Evolutionary conservation across 306 rosid species (phyloP).

Genomic region (Castanea mollissima): DNA sequence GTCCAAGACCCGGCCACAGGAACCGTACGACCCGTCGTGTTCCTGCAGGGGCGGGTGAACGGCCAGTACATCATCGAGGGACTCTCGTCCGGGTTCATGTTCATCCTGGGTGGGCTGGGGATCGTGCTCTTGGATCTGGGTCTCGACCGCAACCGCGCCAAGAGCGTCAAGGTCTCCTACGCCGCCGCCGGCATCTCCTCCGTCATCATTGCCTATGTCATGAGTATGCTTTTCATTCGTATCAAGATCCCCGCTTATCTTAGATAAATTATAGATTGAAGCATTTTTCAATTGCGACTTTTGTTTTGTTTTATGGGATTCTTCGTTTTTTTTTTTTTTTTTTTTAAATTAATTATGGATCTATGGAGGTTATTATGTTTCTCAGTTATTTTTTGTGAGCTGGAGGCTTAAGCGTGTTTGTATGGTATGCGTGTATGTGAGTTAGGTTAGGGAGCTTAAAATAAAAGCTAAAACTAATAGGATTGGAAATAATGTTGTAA

Average conservation of each 20-base stretch:
- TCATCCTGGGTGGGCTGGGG: constrained; percentile 81
- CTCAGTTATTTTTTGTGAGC: too few species aligned
- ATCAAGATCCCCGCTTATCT: constrained; percentile 96
- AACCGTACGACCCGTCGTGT: constrained; percentile 79
- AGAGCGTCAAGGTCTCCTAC: constrained; percentile 68
- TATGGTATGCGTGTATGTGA: too few species aligned
- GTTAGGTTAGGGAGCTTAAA: too few species aligned
- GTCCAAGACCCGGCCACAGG: constrained; percentile 83
- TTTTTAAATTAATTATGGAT: too few species aligned
- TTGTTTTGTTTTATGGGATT: not conserved
- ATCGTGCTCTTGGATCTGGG: constrained; percentile 81
- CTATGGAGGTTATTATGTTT: too few species aligned
- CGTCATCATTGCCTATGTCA: constrained; percentile 61
- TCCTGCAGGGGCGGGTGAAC: constrained; percentile 81
- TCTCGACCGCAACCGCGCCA: constrained; percentile 72
- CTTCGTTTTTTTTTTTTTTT: too few species aligned
- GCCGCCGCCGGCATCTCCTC: constrained; percentile 76
- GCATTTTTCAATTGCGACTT: not conserved
- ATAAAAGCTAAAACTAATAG: too few species aligned
- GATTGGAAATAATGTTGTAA: too few species aligned
- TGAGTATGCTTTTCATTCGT: constrained; percentile 94
- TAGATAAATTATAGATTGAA: constrained; percentile 27
- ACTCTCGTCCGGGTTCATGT: constrained; percentile 88
- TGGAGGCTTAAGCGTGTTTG: too few species aligned
- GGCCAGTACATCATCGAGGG: constrained; percentile 96